phyloP scores from a whole-genome alignment of 2,329 filamentous ascomycete species.

The Pyrenophora seminiperda region DNA sequence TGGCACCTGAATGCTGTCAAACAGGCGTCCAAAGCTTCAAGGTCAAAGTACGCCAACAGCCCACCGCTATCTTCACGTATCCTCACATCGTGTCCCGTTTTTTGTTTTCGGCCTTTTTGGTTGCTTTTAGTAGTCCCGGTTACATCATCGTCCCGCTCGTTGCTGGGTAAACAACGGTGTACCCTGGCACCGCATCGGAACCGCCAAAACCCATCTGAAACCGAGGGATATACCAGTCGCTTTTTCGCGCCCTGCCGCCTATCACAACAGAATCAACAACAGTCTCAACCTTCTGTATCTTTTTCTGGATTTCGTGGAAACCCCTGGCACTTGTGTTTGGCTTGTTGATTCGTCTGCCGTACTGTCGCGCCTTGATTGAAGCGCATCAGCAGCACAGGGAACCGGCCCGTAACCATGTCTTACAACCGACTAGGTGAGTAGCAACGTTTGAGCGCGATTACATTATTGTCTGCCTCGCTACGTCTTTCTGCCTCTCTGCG shows the following conservation, averaged over 20 bases:
- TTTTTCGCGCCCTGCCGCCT: constrained; percentile 14
- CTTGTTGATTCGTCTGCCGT: constrained; percentile 16
- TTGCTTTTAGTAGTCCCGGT: constrained; percentile 1
- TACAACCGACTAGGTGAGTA: constrained; percentile 48
- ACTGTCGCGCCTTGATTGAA: constrained; percentile 25
- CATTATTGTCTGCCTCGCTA: not conserved
- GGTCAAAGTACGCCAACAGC: not conserved
- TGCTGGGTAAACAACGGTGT: constrained; percentile 42
- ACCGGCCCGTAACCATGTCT: constrained; percentile 31
- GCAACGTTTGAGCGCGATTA: not conserved
- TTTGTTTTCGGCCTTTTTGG: not conserved
- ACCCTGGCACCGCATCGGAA: constrained; percentile 15
- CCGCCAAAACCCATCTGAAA: constrained; percentile 42
- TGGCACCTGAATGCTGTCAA: constrained; percentile 3
- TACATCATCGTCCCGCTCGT: constrained; percentile 27
- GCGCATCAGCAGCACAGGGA: constrained; percentile 23
- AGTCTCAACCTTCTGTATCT: constrained; percentile 15
- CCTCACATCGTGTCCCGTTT: not conserved
- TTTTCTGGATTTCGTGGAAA: constrained; percentile 16
- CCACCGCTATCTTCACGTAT: not conserved
- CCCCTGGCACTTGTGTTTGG: constrained; percentile 23
- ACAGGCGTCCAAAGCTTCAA: not conserved
- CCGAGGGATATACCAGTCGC: constrained; percentile 24
- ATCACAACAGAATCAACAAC: constrained; percentile 27
- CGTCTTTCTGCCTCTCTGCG: constrained; percentile 5